Evolutionary conservation across 371 early-diverging fungal genomes (phyloP).

Genomic region (Neoconidiobolus thromboides): DNA sequence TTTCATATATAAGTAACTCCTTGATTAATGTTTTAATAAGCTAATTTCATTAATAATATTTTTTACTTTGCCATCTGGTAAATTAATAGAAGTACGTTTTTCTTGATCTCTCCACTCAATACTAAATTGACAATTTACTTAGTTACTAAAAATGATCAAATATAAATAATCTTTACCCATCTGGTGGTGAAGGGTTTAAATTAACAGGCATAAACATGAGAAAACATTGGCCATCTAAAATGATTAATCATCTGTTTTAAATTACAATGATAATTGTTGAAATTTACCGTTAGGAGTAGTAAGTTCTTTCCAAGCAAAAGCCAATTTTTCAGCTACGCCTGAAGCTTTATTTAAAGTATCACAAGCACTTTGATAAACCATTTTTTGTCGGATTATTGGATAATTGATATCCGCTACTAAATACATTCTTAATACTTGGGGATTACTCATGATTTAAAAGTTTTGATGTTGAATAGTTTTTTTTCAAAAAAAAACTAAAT

Average conservation of each 20-base stretch:
- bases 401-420: neutral
- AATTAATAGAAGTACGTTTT: neutral
- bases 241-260: neutral
- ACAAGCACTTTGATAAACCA: neutral
- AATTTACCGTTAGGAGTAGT: neutral
- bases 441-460: no score
- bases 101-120: neutral
- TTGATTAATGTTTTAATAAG: neutral
- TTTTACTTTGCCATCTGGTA: neutral
- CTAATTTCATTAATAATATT: no score
- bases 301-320: neutral
- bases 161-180: neutral
- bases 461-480: no score
- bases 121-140: neutral
- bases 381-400: neutral
- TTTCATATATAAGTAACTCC: neutral
- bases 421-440: neutral
- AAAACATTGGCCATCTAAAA: constrained; percentile 3
- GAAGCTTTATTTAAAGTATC: neutral
- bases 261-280: neutral
- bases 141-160: neutral
- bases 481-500: no score
- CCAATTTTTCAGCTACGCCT: neutral
- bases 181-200: neutral
- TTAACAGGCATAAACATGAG: neutral